Conservation (phyloP, 73 alveolate species). For the Effrenium voratum region DNA sequence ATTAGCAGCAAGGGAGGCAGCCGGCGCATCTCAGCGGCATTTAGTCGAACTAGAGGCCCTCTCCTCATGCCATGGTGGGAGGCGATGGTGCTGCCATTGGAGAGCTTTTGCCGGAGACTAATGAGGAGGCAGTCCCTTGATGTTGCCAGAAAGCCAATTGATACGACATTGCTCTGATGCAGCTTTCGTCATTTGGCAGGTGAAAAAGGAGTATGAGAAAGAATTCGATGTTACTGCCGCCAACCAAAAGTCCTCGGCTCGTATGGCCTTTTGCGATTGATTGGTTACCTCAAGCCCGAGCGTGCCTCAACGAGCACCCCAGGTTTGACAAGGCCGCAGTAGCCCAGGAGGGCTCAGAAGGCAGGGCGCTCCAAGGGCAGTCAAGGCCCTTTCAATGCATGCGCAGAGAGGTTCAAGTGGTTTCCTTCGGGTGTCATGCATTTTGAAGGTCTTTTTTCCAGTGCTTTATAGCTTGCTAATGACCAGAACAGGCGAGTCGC, state of each 20-base stretch:
- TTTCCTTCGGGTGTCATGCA: neutral
- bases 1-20: constrained; percentile 68
- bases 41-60: neutral
- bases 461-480: neutral
- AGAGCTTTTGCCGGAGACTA: constrained; percentile 84
- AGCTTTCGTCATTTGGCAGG: too few species aligned
- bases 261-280: neutral
- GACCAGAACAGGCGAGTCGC: constrained; percentile 34
- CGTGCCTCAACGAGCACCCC: neutral
- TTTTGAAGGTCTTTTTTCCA: neutral
- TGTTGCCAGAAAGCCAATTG: neutral
- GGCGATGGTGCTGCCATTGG: constrained; percentile 94
- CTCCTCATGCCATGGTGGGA: neutral
- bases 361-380: too few species aligned
- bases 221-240: constrained; percentile 91
- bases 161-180: too few species aligned
- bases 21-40: constrained; percentile 47
- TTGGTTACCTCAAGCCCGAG: neutral
- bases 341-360: constrained; percentile 86
- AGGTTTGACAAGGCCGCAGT: constrained; percentile 89
- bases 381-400: too few species aligned
- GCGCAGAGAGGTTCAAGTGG: too few species aligned
- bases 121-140: constrained; percentile 44
- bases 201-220: constrained; percentile 84
- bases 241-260: constrained; percentile 55